Evolutionary conservation across 108 stramenopile species (phyloP).

Genomic region (Skeletonema grethae): DNA sequence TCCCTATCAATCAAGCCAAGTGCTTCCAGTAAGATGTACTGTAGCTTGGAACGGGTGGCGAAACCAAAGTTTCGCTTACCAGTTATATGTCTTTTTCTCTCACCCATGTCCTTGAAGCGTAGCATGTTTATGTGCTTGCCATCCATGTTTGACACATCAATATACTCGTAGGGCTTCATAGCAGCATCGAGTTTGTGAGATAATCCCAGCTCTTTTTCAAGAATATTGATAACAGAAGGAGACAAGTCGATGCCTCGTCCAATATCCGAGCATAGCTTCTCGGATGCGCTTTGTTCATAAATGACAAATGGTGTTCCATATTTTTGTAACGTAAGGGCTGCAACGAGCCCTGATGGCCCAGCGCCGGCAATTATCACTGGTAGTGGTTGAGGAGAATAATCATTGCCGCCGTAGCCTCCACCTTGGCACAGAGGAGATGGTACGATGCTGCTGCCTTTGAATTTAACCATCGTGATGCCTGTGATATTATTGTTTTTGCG

Average conservation of each 20-base stretch:
- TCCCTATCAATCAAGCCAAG: slow-evolving; percentile 18
- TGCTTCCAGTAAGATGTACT: slow-evolving; percentile 16
- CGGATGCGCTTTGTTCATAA: slow-evolving; percentile 20
- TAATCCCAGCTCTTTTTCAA: slow-evolving; percentile 25
- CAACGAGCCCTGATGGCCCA: slow-evolving; percentile 56
- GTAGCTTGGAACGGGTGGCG: slow-evolving; percentile 19
- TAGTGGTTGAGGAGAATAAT: neutral
- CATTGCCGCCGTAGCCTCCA: too few relatives aligned
- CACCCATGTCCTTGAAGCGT: slow-evolving; percentile 11
- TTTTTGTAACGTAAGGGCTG: slow-evolving; percentile 44
- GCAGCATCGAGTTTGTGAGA: neutral
- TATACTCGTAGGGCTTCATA: slow-evolving; percentile 20
- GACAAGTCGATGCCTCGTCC: slow-evolving; percentile 37
- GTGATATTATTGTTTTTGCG: neutral
- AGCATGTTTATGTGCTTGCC: slow-evolving; percentile 11
- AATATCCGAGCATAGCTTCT: slow-evolving; percentile 29
- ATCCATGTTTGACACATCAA: slow-evolving; percentile 1
- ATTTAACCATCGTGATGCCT: neutral
- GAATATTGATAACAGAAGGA: slow-evolving; percentile 28
- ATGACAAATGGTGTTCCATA: slow-evolving; percentile 29
- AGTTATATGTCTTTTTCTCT: slow-evolving; percentile 1
- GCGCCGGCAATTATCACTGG: slow-evolving; percentile 62
- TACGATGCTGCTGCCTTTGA: neutral
- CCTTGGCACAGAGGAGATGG: neutral
- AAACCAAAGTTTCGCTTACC: slow-evolving; percentile 14